Evolutionary conservation across 2,329 filamentous ascomycete genomes (phyloP).

Genomic region (Mariannaea elegans): DNA sequence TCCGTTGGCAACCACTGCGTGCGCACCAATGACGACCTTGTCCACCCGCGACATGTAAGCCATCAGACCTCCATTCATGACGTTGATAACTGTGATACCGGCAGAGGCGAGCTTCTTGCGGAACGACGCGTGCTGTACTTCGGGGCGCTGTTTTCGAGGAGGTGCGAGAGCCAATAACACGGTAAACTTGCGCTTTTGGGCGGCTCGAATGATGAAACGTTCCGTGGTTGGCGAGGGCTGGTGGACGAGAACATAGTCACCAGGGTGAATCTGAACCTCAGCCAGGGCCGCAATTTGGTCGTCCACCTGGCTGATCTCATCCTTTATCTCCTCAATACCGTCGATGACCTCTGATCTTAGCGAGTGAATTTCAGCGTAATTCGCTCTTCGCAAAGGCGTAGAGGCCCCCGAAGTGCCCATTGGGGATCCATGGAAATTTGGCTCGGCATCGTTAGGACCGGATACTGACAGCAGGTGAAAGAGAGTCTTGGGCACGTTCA

Average conservation of each 20-base stretch:
- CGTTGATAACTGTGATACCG: slow-evolving; percentile 83
- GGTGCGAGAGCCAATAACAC: slow-evolving; percentile 81
- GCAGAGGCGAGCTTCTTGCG: slow-evolving; percentile 80
- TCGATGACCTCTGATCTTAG: slow-evolving; percentile 91
- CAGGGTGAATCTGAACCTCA: slow-evolving; percentile 90
- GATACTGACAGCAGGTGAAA: slow-evolving; percentile 87
- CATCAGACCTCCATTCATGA: slow-evolving; percentile 86
- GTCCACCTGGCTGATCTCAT: slow-evolving; percentile 92
- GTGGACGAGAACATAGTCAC: slow-evolving; percentile 91
- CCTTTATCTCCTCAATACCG: slow-evolving; percentile 94
- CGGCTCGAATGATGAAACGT: slow-evolving; percentile 87
- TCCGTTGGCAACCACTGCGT: slow-evolving; percentile 88
- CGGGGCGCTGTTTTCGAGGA: slow-evolving; percentile 47
- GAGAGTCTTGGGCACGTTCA: slow-evolving; percentile 77
- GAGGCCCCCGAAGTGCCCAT: slow-evolving; percentile 58
- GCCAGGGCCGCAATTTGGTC: slow-evolving; percentile 91
- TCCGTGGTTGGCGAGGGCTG: slow-evolving; percentile 88
- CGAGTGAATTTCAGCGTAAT: slow-evolving; percentile 66
- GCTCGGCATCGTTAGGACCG: slow-evolving; percentile 55
- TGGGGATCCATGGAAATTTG: slow-evolving; percentile 54
- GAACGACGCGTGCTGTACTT: slow-evolving; percentile 63
- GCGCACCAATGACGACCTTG: slow-evolving; percentile 91
- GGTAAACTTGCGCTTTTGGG: slow-evolving; percentile 90
- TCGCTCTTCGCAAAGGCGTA: slow-evolving; percentile 54
- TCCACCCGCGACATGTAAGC: slow-evolving; percentile 95